Conservation (phyloP, 2,329 filamentous ascomycete genomes). For the Cryphonectria japonica region DNA sequence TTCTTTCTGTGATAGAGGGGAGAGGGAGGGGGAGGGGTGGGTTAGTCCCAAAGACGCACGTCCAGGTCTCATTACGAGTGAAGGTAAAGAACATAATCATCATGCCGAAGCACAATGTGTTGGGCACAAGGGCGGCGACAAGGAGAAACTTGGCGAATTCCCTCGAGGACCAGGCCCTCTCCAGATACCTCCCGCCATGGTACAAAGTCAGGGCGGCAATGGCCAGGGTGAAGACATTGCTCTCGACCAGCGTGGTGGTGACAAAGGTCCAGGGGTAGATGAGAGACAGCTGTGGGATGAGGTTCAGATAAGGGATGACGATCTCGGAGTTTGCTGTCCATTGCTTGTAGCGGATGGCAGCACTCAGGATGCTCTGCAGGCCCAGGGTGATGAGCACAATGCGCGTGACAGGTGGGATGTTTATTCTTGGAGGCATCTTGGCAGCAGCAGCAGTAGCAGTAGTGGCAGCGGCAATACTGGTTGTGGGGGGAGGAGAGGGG, state of each 20-base stretch:
- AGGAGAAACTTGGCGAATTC: constrained; percentile 92
- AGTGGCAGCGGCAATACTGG: background rate
- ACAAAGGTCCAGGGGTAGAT: constrained; percentile 93
- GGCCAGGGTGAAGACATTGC: constrained; percentile 84
- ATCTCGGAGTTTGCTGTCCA: constrained; percentile 66
- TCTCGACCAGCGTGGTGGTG: constrained; percentile 85
- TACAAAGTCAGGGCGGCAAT: constrained; percentile 81
- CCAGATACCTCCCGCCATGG: constrained; percentile 91
- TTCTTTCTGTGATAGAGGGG: background rate
- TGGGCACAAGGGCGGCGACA: constrained; percentile 78
- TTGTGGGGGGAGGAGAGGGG: too few relatives aligned
- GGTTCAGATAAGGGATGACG: constrained; percentile 82
- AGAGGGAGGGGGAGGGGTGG: constrained; percentile 11
- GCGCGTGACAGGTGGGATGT: constrained; percentile 89
- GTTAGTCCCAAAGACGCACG: constrained; percentile 50
- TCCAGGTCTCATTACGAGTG: constrained; percentile 67
- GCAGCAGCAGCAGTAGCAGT: constrained; percentile 15
- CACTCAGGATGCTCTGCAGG: constrained; percentile 80
- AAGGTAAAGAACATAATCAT: constrained; percentile 76
- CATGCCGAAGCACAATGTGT: constrained; percentile 72
- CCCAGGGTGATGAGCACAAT: constrained; percentile 75
- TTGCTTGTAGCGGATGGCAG: constrained; percentile 73
- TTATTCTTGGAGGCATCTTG: constrained; percentile 80
- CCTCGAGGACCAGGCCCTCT: constrained; percentile 90
- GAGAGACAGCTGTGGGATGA: constrained; percentile 81